A percentile compares a stretch with the other conserved stretches of the same genome.
Conservation (phyloP, 257 asterid species). For the Paulownia fortunei region DNA sequence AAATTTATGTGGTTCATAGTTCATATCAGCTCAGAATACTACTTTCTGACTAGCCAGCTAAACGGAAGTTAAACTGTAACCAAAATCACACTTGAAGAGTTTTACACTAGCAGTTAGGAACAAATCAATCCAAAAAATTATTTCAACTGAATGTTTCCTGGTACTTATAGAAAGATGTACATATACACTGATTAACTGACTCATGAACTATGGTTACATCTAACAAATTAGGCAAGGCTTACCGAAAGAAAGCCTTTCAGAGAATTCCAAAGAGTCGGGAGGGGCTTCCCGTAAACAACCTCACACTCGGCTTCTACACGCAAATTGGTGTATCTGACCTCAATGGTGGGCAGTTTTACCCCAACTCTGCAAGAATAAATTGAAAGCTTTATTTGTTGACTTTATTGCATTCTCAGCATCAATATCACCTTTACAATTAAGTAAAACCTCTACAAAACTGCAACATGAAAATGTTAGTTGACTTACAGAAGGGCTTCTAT, state of each 20-base stretch:
- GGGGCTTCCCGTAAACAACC: conserved; percentile 74
- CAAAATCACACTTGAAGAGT: neutral
- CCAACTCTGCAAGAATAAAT: conserved; percentile 56
- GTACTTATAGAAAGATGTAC: neutral
- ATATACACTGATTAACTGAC: neutral
- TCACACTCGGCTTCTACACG: conserved; percentile 65
- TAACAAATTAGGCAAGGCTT: neutral
- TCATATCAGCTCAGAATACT: neutral
- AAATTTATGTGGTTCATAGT: neutral
- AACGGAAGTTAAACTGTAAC: neutral
- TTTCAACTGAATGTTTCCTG: too few species aligned
- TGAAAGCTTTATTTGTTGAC: neutral
- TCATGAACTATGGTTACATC: neutral
- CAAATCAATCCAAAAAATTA: neutral
- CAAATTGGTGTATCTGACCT: conserved; percentile 58
- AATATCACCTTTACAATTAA: neutral
- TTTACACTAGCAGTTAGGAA: neutral
- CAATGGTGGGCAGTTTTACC: conserved; percentile 61
- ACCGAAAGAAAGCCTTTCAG: conserved; percentile 58
- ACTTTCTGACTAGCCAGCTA: neutral
- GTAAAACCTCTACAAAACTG: neutral
- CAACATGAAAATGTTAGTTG: neutral
- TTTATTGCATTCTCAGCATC: neutral
- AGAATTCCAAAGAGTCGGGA: conserved; percentile 80
- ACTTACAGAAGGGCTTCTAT: neutral